Evolutionary conservation across 2,329 filamentous ascomycete genomes (phyloP), one percentile per base, ranked within the genome.

Genomic region (Aspergillus sp.): DNA sequence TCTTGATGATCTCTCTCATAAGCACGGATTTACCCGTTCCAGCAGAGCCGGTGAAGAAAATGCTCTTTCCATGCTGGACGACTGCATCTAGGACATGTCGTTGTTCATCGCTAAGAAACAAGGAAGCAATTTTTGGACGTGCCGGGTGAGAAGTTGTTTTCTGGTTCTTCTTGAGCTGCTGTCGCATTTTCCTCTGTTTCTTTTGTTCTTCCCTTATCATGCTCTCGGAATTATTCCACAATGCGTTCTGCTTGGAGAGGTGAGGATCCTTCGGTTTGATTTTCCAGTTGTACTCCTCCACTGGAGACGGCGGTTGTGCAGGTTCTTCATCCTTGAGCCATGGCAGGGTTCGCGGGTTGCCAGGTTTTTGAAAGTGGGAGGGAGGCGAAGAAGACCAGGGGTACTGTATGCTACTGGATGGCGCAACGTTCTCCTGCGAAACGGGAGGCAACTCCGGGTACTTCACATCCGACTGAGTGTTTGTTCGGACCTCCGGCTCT

Each of bases 31-130:
- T 99, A 71, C 94, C 94, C 4, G 94, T 96, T 79, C 84, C 91
- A 52, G 94, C 94, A 53, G 94, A 95, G 62, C 94, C 94, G 1
- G 94, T 99, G 71, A 99, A 99, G 76, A 99, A 99, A 2, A 96
- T 92, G 62, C 93, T 97, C 69, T 91, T 87, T 53, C 82, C 82
- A 57, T 89, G 77, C 19, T 94, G 82, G 7, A 90, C 82, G 9
- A 99, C 93, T 17, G 96, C 77, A 43, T 90, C 85, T 52, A 95
- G 77, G 10, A 99, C 90, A 53, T 89, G 84, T 54, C 84, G 82
- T 72, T 99, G 94, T 68, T 99, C 94, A 11, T 87, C 82, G 67
- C 90, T 96, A 33, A 99, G 78, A 51, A 87, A 86, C 9, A 95
- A 81, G 9, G 80, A 73, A 22, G 82, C 73, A 51, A 82, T 70